Conservation (phyloP, 2,329 filamentous ascomycete species). For the Penicillium sp. region DNA sequence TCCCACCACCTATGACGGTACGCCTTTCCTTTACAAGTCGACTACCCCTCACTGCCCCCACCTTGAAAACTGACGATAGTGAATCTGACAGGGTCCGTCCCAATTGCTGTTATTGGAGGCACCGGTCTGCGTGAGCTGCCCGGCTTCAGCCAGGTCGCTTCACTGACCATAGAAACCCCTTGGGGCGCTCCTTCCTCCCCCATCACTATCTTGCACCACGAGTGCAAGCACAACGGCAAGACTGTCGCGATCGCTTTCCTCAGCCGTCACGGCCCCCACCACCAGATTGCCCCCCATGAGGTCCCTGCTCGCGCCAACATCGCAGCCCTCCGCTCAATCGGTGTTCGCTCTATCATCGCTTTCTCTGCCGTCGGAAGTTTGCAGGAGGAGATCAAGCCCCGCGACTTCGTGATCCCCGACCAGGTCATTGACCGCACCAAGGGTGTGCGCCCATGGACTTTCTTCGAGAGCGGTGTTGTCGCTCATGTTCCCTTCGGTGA, state of each 20-base stretch:
- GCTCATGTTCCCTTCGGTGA: slow-evolving; percentile 95
- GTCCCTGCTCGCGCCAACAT: slow-evolving; percentile 96
- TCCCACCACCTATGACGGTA: slow-evolving; percentile 62
- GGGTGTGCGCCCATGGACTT: slow-evolving; percentile 90
- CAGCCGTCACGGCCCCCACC: slow-evolving; percentile 84
- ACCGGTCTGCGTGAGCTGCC: slow-evolving; percentile 88
- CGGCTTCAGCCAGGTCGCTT: slow-evolving; percentile 81
- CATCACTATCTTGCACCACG: slow-evolving; percentile 87
- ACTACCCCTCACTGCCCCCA: slow-evolving; percentile 12
- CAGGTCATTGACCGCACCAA: slow-evolving; percentile 98
- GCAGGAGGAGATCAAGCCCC: slow-evolving; percentile 87
- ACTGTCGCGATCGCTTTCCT: slow-evolving; percentile 79
- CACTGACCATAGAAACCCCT: slow-evolving; percentile 74
- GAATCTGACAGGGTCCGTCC: slow-evolving; percentile 56
- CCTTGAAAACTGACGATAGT: slow-evolving; percentile 17
- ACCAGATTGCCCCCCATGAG: slow-evolving; percentile 90
- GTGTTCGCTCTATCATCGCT: slow-evolving; percentile 86
- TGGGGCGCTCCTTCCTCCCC: slow-evolving; percentile 80
- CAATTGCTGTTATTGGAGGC: slow-evolving; percentile 88
- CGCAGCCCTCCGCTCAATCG: slow-evolving; percentile 87
- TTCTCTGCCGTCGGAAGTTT: slow-evolving; percentile 94
- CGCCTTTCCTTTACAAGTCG: slow-evolving; percentile 20
- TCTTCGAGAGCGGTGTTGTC: slow-evolving; percentile 81
- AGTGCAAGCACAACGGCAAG: slow-evolving; percentile 65
- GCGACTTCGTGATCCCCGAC: slow-evolving; percentile 95